Conservation (phyloP, 805 yeast genomes). For the Cyberlindnera mississippiensis region DNA sequence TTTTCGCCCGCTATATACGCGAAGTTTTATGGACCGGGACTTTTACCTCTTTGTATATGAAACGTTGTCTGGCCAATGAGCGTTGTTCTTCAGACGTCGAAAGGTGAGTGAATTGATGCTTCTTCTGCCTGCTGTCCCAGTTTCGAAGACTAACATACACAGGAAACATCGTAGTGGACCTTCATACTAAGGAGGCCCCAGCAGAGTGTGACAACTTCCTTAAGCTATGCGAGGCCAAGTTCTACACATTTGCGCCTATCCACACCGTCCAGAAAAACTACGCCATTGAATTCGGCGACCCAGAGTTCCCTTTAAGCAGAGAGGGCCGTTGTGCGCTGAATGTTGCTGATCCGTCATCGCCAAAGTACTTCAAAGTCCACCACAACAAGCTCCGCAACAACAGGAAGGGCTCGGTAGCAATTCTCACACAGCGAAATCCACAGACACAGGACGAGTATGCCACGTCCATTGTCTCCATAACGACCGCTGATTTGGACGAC, state of each 20-base stretch:
- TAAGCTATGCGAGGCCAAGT: constrained; percentile 48
- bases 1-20: too few species aligned
- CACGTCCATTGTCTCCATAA: constrained; percentile 36
- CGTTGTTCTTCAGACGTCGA: too few species aligned
- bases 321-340: constrained; percentile 34
- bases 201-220: constrained; percentile 43
- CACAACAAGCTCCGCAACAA: constrained; percentile 27
- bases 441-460: constrained; percentile 19
- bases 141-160: too few species aligned
- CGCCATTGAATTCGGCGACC: constrained; percentile 45
- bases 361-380: constrained; percentile 17
- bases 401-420: constrained; percentile 34
- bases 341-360: constrained; percentile 18
- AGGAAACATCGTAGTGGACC: constrained; percentile 52
- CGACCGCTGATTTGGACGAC: constrained; percentile 30
- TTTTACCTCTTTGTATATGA: too few species aligned
- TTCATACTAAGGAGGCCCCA: constrained; percentile 34
- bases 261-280: constrained; percentile 38
- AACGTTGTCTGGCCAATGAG: too few species aligned
- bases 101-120: too few species aligned
- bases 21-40: too few species aligned
- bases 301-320: constrained; percentile 36
- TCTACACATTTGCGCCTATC: constrained; percentile 50
- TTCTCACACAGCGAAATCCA: constrained; percentile 19
- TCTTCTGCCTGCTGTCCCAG: too few species aligned